Evolutionary conservation across 2,329 filamentous ascomycete genomes (phyloP).

Genomic region (Nemania sp.): DNA sequence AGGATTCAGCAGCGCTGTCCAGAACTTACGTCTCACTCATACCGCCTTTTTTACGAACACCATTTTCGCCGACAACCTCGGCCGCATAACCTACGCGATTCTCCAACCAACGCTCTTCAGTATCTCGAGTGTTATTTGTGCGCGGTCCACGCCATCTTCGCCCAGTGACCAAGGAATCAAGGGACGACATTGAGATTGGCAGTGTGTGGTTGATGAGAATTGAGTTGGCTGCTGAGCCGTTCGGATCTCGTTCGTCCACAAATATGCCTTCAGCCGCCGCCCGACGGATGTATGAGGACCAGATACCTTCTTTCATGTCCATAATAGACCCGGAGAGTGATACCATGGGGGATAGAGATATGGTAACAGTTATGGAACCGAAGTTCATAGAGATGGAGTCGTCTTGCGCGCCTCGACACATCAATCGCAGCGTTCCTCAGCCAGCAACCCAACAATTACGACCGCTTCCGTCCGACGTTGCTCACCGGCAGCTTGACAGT

Average conservation of each 20-base stretch:
- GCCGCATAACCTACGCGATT: slow-evolving; percentile 22
- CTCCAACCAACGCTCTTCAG: slow-evolving; percentile 20
- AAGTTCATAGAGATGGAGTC: slow-evolving; percentile 54
- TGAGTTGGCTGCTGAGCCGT: neutral
- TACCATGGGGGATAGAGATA: slow-evolving; percentile 55
- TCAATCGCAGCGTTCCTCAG: slow-evolving; percentile 28
- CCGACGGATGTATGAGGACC: slow-evolving; percentile 66
- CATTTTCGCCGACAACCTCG: slow-evolving; percentile 29
- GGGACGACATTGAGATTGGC: neutral
- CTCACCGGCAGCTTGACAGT: slow-evolving; percentile 74
- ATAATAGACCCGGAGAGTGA: slow-evolving; percentile 69
- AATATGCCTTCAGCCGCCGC: slow-evolving; percentile 66
- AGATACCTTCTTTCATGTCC: slow-evolving; percentile 76
- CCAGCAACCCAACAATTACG: slow-evolving; percentile 46
- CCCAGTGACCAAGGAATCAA: slow-evolving; percentile 1
- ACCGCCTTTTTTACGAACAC: slow-evolving; percentile 29
- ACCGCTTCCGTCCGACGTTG: slow-evolving; percentile 49
- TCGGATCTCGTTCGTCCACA: slow-evolving; percentile 12
- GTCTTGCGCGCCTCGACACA: slow-evolving; percentile 42
- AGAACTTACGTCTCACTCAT: slow-evolving; percentile 32
- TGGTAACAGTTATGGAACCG: slow-evolving; percentile 58
- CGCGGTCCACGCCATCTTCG: neutral
- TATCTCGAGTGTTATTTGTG: neutral
- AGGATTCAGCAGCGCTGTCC: slow-evolving; percentile 61
- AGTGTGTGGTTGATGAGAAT: neutral